These are phyloP conservation scores for Saccharomyces hybrid DNA, from an alignment of 1,139 yeast species.

Conservation along the genomic window DNA sequence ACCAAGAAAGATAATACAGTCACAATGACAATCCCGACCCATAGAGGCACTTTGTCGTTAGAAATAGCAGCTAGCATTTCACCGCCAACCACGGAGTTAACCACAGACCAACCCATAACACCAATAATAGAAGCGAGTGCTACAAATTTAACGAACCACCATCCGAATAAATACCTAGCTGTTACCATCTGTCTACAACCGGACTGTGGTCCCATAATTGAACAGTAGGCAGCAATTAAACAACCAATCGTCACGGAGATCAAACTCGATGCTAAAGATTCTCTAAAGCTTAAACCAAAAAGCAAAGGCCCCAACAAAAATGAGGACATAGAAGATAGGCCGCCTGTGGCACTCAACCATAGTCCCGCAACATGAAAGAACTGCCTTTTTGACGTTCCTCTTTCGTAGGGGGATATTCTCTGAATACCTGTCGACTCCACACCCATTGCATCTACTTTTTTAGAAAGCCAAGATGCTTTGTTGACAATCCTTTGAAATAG, in stretches of 20 bases:
- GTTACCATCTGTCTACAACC: constrained; percentile 85
- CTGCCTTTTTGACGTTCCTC: constrained; percentile 48
- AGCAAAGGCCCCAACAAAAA: constrained; percentile 66
- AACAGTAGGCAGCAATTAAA: constrained; percentile 68
- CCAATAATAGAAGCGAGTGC: constrained; percentile 64
- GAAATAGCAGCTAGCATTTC: constrained; percentile 64
- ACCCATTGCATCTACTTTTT: constrained; percentile 43
- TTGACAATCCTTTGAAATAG: not conserved
- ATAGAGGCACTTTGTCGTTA: constrained; percentile 54
- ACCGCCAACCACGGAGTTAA: constrained; percentile 79
- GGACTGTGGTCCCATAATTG: constrained; percentile 79
- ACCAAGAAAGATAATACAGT: constrained; percentile 56
- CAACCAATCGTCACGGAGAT: constrained; percentile 63
- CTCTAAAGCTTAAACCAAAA: constrained; percentile 58
- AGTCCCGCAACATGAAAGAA: constrained; percentile 59
- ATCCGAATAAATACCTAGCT: constrained; percentile 70
- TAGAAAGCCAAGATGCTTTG: constrained; percentile 17
- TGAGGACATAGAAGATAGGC: constrained; percentile 77
- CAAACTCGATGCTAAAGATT: constrained; percentile 54
- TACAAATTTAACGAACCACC: constrained; percentile 72
- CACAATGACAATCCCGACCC: constrained; percentile 67
- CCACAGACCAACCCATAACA: constrained; percentile 81
- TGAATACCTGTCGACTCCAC: constrained; percentile 81
- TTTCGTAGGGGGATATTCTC: constrained; percentile 61
- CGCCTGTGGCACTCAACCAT: constrained; percentile 82